Percentiles rank a stretch among this genome's conserved stretches.
phyloP scores from a whole-genome alignment of 495 filamentous ascomycete species.

The Hypoxylon subgilvum region DNA sequence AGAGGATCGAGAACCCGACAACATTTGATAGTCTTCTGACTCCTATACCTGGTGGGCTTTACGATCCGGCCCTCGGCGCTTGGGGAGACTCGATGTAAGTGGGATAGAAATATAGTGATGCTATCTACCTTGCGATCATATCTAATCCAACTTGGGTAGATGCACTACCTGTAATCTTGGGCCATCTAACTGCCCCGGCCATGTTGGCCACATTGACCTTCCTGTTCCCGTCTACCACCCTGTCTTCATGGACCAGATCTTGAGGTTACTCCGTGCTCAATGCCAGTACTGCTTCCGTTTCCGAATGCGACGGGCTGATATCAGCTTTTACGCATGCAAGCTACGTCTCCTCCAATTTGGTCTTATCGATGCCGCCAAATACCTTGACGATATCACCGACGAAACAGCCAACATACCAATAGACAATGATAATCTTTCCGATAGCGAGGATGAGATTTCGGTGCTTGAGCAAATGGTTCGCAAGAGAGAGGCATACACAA shows the following conservation, averaged over 20 bases:
- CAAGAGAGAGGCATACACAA: slow-evolving; percentile 73
- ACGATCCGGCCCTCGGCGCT: slow-evolving; percentile 92
- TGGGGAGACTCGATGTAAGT: slow-evolving; percentile 81
- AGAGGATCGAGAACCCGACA: slow-evolving; percentile 83
- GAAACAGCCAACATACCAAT: slow-evolving; percentile 44
- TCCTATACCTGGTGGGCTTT: slow-evolving; percentile 84
- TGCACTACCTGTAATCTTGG: slow-evolving; percentile 88
- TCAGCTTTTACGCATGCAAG: slow-evolving; percentile 83
- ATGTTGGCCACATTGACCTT: slow-evolving; percentile 93
- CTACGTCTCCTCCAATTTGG: slow-evolving; percentile 85
- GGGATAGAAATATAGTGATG: neutral
- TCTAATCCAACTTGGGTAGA: slow-evolving; percentile 54
- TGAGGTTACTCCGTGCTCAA: slow-evolving; percentile 80
- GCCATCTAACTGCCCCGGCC: slow-evolving; percentile 82
- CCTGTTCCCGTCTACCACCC: slow-evolving; percentile 92
- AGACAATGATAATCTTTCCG: slow-evolving; percentile 38
- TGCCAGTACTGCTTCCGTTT: slow-evolving; percentile 89
- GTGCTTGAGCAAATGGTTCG: slow-evolving; percentile 59
- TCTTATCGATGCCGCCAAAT: slow-evolving; percentile 72
- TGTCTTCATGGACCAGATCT: slow-evolving; percentile 87
- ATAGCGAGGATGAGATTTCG: slow-evolving; percentile 36
- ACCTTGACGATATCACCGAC: slow-evolving; percentile 60
- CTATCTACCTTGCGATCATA: slow-evolving; percentile 1
- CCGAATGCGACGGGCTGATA: slow-evolving; percentile 70
- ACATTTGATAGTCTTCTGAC: slow-evolving; percentile 90